Conservation (phyloP, 2,329 filamentous ascomycete species). For the Clonostachys sp. region DNA sequence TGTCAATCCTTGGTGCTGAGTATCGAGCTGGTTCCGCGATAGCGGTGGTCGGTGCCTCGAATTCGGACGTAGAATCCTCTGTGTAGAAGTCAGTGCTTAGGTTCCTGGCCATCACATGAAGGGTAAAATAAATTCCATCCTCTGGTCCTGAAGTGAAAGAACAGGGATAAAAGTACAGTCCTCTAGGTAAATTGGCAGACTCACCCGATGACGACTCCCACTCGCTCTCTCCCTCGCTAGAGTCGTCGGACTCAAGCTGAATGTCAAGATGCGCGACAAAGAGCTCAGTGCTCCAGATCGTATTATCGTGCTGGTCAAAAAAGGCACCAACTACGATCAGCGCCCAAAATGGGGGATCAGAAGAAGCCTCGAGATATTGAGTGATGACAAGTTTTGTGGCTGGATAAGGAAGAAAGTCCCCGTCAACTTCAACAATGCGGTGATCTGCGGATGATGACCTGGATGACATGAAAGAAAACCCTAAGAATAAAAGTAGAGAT, state of each 20-base stretch:
- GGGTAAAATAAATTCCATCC: too few relatives aligned
- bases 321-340: constrained; percentile 42
- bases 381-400: constrained; percentile 40
- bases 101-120: too few relatives aligned
- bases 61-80: too few relatives aligned
- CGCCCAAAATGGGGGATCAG: constrained; percentile 29
- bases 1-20: too few relatives aligned
- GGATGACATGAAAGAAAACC: constrained; percentile 1
- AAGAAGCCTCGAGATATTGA: constrained; percentile 23
- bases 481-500: background rate
- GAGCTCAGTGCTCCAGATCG: constrained; percentile 41
- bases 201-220: background rate
- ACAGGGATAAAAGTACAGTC: too few relatives aligned
- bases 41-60: too few relatives aligned
- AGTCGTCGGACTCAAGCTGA: constrained; percentile 3
- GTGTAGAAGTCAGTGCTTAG: too few relatives aligned
- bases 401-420: constrained; percentile 31
- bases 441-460: background rate
- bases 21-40: too few relatives aligned
- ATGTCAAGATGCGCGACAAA: constrained; percentile 25
- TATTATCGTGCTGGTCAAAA: constrained; percentile 31
- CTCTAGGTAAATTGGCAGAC: too few relatives aligned
- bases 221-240: background rate
- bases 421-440: constrained; percentile 1
- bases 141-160: too few relatives aligned